Evolutionary conservation across 352 stramenopile genomes (phyloP).

Genomic region (Pythium aristosporum): DNA sequence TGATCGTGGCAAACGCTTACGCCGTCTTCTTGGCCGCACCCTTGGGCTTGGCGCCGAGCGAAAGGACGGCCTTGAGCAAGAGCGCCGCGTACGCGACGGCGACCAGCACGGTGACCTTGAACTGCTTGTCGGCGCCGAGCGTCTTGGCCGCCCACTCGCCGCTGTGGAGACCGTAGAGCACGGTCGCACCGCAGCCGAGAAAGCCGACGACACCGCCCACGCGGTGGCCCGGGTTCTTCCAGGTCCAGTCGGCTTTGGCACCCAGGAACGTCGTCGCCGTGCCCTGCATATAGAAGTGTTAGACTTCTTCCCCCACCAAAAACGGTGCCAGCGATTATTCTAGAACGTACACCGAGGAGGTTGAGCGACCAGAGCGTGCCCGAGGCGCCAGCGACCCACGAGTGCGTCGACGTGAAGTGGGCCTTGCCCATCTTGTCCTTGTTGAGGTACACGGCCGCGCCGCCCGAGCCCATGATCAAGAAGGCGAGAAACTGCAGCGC

Average conservation of each 20-base stretch:
- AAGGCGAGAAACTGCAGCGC: constrained; percentile 48
- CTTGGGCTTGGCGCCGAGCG: constrained; percentile 25
- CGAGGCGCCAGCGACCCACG: constrained; percentile 54
- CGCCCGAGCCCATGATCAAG: constrained; percentile 39
- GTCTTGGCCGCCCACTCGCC: constrained; percentile 45
- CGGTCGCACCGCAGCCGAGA: constrained; percentile 40
- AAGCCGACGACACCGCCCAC: constrained; percentile 56
- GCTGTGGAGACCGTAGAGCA: constrained; percentile 57
- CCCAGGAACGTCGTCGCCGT: constrained; percentile 51
- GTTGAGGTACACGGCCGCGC: constrained; percentile 47
- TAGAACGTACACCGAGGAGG: constrained; percentile 46
- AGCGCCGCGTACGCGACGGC: constrained; percentile 44
- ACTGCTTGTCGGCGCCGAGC: constrained; percentile 48
- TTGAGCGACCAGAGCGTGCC: constrained; percentile 52
- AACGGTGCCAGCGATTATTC: neutral
- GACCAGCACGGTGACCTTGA: constrained; percentile 41
- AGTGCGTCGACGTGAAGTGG: constrained; percentile 73
- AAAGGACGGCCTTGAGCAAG: constrained; percentile 39
- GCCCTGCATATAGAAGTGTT: constrained; percentile 30
- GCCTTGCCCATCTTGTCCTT: constrained; percentile 60
- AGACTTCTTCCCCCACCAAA: neutral
- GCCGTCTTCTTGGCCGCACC: constrained; percentile 21
- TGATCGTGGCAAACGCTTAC: neutral
- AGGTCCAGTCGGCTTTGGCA: constrained; percentile 69
- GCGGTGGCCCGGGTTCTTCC: constrained; percentile 66